Evolutionary conservation across 1,284 basidiomycete species (phyloP), one percentile per base, ranked within the genome.

Genomic region (Ceratobasidium papillatum): DNA sequence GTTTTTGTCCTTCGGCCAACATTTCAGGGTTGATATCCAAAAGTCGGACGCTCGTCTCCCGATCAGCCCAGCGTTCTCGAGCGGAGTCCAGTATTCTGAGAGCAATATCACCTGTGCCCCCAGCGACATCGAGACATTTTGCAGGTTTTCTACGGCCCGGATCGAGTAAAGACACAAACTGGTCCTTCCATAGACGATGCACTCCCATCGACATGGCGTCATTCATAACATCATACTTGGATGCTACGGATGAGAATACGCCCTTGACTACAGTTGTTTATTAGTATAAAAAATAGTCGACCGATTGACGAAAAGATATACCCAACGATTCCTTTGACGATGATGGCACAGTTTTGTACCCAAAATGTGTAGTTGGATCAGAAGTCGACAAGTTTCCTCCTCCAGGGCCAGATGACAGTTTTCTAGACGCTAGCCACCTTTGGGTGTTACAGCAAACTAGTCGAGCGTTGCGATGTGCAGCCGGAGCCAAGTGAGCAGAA

Each of bases 221-320:
- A 86, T 99, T 99, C 96, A 99, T 98, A 52, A 99, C 83, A 83
- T 99, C 97, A 83, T 99, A 99, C 71, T 90, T 94, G 51, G 94
- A 94, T 52, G 98, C 96, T 72, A 99, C 97, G 3, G 94, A 97
- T 79, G 94, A 92, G 84, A 99, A 99, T 72, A 99, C 96, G 77
- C 88, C 88, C 78, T 94, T 94, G 75, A 99, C 97, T 81, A 76
- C 19, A 27, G 2, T 34, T 8, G 43, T 45, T 30, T 49, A 25
- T 59, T 32, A 32, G n/a, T n/a, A 19, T 22, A 19, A 12, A n/a
- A 12, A n/a, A 30, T 27, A 22, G 41, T 27, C 54, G 12, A 3
- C 17, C 62, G 49, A 30, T 58, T 2, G 43, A 25, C 2, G 41
- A 38, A 41, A 62, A 22, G 2, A 66, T 25, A 5, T 54, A 17